A percentile compares a stretch with the other conserved stretches of the same genome.
phyloP scores from a whole-genome alignment of 2,329 filamentous ascomycete species.

The Penicillium brasilianum region DNA sequence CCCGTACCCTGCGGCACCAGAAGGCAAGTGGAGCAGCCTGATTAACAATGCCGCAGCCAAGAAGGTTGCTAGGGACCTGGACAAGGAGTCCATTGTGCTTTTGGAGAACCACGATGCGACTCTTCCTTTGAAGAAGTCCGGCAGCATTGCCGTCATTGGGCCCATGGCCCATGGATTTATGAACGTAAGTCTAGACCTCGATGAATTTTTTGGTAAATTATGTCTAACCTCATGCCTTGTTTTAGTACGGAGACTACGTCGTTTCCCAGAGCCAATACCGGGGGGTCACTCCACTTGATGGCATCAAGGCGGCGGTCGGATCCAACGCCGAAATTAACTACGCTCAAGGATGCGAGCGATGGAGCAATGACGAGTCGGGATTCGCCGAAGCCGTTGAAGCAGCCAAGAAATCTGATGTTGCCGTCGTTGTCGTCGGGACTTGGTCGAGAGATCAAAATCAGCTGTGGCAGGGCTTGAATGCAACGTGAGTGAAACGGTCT shows the following conservation, averaged over 20 bases:
- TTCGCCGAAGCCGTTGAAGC: slow-evolving; percentile 70
- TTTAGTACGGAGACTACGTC: slow-evolving; percentile 73
- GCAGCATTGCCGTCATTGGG: slow-evolving; percentile 74
- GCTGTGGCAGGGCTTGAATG: slow-evolving; percentile 72
- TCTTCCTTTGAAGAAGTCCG: slow-evolving; percentile 64
- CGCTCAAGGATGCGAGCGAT: slow-evolving; percentile 72
- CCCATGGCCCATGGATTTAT: slow-evolving; percentile 75
- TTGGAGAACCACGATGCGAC: slow-evolving; percentile 62
- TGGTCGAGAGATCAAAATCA: slow-evolving; percentile 76
- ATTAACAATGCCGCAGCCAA: slow-evolving; percentile 67
- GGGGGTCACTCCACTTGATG: slow-evolving; percentile 72
- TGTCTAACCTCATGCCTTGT: not conserved
- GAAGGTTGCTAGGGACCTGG: slow-evolving; percentile 65
- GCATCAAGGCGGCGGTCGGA: slow-evolving; percentile 65
- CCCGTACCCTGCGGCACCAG: slow-evolving; percentile 65
- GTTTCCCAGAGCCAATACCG: slow-evolving; percentile 67
- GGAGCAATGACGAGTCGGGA: slow-evolving; percentile 71
- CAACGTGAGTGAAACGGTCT: slow-evolving; percentile 52
- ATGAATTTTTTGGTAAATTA: not conserved
- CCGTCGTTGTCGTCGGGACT: slow-evolving; percentile 74
- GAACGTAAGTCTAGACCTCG: slow-evolving; percentile 59
- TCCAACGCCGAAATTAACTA: slow-evolving; percentile 66
- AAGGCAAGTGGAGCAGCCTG: slow-evolving; percentile 60
- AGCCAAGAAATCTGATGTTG: slow-evolving; percentile 70
- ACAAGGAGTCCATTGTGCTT: slow-evolving; percentile 67